Evolutionary conservation across 305 asterid species (phyloP).

Genomic region (Solanum hybrid): DNA sequence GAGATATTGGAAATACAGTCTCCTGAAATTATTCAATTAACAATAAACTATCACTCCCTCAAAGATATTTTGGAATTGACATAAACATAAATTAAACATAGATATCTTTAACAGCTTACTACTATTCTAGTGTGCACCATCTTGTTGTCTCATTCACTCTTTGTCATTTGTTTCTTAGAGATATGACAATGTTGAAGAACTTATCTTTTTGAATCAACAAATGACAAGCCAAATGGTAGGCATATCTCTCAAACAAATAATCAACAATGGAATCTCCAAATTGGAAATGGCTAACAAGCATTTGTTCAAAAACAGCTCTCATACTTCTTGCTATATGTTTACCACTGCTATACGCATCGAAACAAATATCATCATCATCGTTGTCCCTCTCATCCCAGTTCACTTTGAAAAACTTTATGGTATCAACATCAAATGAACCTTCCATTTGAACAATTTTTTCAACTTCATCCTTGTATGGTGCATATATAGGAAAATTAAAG

Average conservation of each 20-base stretch:
- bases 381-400: conserved; percentile 1
- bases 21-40: too few species aligned
- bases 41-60: too few species aligned
- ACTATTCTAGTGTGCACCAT: neutral
- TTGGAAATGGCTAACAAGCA: conserved; percentile 14
- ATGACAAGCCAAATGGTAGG: neutral
- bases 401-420: neutral
- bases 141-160: neutral
- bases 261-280: neutral
- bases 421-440: conserved; percentile 12
- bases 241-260: conserved; percentile 8
- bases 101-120: neutral
- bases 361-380: neutral
- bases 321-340: neutral
- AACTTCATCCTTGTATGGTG: conserved; percentile 12
- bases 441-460: neutral
- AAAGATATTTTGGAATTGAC: neutral
- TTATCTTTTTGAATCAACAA: neutral
- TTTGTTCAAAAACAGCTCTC: conserved; percentile 8
- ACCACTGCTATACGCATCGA: neutral
- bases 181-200: neutral
- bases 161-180: neutral
- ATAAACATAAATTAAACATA: neutral
- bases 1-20: too few species aligned
- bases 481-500: neutral